Conservation (phyloP, 345 rosid species). For the Eucalyptus globulus region DNA sequence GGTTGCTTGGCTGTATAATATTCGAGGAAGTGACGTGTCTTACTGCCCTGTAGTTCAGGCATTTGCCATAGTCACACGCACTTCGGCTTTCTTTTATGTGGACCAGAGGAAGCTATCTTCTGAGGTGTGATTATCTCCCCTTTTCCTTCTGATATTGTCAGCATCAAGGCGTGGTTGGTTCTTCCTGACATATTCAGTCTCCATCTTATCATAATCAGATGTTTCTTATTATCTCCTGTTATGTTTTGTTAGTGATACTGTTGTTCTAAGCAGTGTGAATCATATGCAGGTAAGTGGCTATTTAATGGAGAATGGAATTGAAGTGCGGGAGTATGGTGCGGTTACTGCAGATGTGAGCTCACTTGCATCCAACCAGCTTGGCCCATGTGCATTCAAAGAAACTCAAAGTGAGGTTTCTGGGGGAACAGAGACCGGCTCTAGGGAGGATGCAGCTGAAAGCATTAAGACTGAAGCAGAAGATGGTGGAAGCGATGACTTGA, state of each 20-base stretch:
- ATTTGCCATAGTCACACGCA: constrained; percentile 64
- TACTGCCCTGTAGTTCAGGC: constrained; percentile 94
- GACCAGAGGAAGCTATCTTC: constrained; percentile 66
- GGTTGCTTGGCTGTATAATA: constrained; percentile 98
- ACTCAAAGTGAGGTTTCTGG: neutral
- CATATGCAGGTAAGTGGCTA: constrained; percentile 34
- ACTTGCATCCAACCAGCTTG: constrained; percentile 54
- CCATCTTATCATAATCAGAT: neutral
- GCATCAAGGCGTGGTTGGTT: neutral
- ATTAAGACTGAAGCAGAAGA: constrained; percentile 1
- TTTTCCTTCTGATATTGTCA: neutral
- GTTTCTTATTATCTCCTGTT: neutral
- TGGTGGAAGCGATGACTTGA: constrained; percentile 20
- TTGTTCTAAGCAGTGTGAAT: neutral
- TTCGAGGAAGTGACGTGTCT: constrained; percentile 87
- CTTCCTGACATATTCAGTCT: neutral
- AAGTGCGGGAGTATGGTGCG: constrained; percentile 52
- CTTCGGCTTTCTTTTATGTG: constrained; percentile 66
- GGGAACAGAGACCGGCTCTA: neutral
- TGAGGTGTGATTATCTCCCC: constrained; percentile 26
- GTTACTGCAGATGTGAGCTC: constrained; percentile 58
- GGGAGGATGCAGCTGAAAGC: neutral
- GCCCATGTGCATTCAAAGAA: constrained; percentile 6
- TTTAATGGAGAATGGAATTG: constrained; percentile 47
- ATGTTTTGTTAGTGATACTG: neutral